Conservation (phyloP, 2,329 filamentous ascomycete species). For the Colletotrichum costaricense region DNA sequence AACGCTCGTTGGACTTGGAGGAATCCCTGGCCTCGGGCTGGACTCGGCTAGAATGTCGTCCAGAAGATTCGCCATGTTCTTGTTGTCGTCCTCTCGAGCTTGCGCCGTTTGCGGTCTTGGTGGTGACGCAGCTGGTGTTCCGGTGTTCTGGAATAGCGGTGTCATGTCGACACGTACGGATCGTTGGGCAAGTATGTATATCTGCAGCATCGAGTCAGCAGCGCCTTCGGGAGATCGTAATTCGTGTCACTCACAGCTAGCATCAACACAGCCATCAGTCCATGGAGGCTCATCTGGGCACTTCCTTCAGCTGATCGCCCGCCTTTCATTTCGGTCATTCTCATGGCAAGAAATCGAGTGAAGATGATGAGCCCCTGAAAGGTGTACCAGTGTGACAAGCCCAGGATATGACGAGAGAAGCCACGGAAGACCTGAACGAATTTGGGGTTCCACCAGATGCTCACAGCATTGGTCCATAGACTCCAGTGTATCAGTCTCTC, state of each 20-base stretch:
- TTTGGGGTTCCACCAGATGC: conserved; percentile 77
- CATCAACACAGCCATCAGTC: conserved; percentile 64
- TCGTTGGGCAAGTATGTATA: conserved; percentile 55
- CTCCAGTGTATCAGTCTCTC: conserved; percentile 58
- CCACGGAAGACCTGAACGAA: conserved; percentile 70
- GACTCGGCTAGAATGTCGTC: conserved; percentile 55
- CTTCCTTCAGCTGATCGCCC: conserved; percentile 50
- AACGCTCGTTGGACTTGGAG: conserved; percentile 19
- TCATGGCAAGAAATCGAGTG: conserved; percentile 63
- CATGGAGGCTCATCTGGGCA: conserved; percentile 64
- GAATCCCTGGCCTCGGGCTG: conserved; percentile 15
- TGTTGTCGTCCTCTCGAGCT: conserved; percentile 45
- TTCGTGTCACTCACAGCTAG: conserved; percentile 59
- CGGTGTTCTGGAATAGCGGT: conserved; percentile 58
- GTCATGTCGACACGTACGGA: conserved; percentile 68
- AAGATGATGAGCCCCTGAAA: conserved; percentile 71
- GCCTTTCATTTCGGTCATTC: conserved; percentile 52
- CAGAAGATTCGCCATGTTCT: conserved; percentile 59
- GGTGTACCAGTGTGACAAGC: conserved; percentile 73
- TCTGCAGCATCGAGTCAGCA: conserved; percentile 47
- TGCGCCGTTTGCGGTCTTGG: conserved; percentile 34
- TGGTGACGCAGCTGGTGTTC: conserved; percentile 39
- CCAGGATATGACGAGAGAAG: conserved; percentile 68
- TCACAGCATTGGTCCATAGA: conserved; percentile 60
- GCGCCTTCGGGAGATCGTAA: background rate